Evolutionary conservation across 352 stramenopile species (phyloP).

Genomic region (Pythium rishiriense): DNA sequence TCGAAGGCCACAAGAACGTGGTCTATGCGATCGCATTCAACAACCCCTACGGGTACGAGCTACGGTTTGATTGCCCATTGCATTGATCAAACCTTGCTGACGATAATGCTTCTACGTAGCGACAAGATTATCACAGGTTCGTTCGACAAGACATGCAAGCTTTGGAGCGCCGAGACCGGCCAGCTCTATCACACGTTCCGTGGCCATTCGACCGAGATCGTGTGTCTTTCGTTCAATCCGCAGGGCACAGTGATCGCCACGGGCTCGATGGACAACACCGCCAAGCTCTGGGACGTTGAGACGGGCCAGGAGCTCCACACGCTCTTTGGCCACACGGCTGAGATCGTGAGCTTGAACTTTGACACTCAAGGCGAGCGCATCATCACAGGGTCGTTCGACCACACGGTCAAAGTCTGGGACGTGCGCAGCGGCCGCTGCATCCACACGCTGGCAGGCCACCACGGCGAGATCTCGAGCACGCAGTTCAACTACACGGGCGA

Average conservation of each 20-base stretch:
- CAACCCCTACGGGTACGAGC: conserved; percentile 91
- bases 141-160: conserved; percentile 96
- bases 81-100: no score
- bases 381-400: conserved; percentile 95
- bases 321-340: conserved; percentile 92
- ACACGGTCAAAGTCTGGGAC: conserved; percentile 94
- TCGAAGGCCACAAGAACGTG: conserved; percentile 96
- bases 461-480: conserved; percentile 94
- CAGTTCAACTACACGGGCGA: conserved; percentile 95
- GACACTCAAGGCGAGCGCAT: conserved; percentile 92
- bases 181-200: conserved; percentile 94
- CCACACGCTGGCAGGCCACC: conserved; percentile 91
- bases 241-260: conserved; percentile 91
- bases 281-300: conserved; percentile 96
- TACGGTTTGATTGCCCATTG: neutral
- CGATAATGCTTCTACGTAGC: conserved; percentile 21
- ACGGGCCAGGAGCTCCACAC: conserved; percentile 94
- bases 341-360: conserved; percentile 95
- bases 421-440: conserved; percentile 87
- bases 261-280: conserved; percentile 94
- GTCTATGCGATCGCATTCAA: conserved; percentile 98
- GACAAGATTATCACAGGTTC: conserved; percentile 95
- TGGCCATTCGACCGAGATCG: conserved; percentile 95
- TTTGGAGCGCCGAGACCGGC: conserved; percentile 94
- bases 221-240: conserved; percentile 95